Evolutionary conservation across 768 basidiomycete genomes (phyloP).

Genomic region (Tylopilus sp.): DNA sequence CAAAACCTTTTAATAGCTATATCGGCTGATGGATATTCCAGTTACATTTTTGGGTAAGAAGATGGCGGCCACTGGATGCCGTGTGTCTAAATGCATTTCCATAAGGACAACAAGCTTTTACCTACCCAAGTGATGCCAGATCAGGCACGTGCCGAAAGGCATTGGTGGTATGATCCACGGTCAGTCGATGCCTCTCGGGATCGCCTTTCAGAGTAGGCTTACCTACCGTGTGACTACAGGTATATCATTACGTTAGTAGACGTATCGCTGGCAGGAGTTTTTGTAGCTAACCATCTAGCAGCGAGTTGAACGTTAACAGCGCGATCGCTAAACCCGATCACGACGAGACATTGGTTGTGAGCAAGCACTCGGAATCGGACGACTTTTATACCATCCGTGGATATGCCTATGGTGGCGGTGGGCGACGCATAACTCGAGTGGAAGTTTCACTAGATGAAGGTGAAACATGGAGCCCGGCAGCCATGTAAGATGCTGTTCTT

Average conservation of each 20-base stretch:
- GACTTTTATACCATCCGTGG: conserved; percentile 43
- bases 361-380: conserved; percentile 3
- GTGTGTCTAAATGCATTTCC: not conserved
- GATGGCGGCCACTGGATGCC: not conserved
- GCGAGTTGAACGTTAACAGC: conserved; percentile 59
- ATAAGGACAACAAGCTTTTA: conserved; percentile 57
- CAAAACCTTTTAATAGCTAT: not conserved
- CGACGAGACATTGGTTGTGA: conserved; percentile 38
- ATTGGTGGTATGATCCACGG: conserved; percentile 56
- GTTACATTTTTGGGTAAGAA: conserved; percentile 36
- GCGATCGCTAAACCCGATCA: conserved; percentile 56
- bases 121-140: conserved; percentile 51
- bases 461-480: conserved; percentile 43
- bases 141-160: conserved; percentile 45
- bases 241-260: conserved; percentile 33
- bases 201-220: not conserved
- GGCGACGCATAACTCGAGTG: conserved; percentile 53
- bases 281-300: conserved; percentile 30
- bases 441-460: conserved; percentile 58
- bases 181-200: conserved; percentile 12
- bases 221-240: conserved; percentile 7
- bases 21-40: conserved; percentile 4
- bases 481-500: conserved; percentile 25
- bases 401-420: conserved; percentile 63
- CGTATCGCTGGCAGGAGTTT: not conserved